Evolutionary conservation across 345 rosid species (phyloP).

Genomic region (Passiflora organensis): DNA sequence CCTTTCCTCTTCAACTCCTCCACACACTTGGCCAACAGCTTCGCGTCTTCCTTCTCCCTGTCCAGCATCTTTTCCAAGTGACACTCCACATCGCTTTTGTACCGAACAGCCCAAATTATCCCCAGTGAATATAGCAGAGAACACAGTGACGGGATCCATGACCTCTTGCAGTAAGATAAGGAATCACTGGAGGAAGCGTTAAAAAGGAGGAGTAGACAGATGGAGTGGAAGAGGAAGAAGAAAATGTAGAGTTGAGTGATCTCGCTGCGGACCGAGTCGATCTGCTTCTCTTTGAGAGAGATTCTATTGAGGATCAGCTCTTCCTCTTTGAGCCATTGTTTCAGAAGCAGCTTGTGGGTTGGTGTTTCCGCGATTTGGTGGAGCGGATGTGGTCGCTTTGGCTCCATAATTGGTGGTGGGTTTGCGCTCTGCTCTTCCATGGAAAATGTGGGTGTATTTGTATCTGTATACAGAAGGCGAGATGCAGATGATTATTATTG

Average conservation of each 20-base stretch:
- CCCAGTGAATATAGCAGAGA: constrained; percentile 68
- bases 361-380: constrained; percentile 88
- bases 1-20: constrained; percentile 95
- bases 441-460: neutral
- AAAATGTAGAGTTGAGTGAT: constrained; percentile 74
- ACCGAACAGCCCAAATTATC: constrained; percentile 76
- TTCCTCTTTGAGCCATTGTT: constrained; percentile 92
- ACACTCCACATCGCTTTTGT: constrained; percentile 66
- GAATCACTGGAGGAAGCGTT: constrained; percentile 11
- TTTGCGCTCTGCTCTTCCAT: constrained; percentile 50
- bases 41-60: constrained; percentile 88
- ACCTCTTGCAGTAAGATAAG: constrained; percentile 35
- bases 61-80: constrained; percentile 73
- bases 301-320: constrained; percentile 72
- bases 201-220: constrained; percentile 71
- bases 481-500: no score
- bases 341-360: constrained; percentile 87
- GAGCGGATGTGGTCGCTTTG: constrained; percentile 63
- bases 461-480: no score
- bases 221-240: constrained; percentile 91
- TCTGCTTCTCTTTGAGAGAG: constrained; percentile 73
- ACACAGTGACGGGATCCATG: constrained; percentile 82
- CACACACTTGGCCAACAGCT: constrained; percentile 68
- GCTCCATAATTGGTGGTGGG: constrained; percentile 40
- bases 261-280: constrained; percentile 63